Evolutionary conservation across 768 basidiomycete genomes (phyloP).

Genomic region (Tricholoma matsutake): DNA sequence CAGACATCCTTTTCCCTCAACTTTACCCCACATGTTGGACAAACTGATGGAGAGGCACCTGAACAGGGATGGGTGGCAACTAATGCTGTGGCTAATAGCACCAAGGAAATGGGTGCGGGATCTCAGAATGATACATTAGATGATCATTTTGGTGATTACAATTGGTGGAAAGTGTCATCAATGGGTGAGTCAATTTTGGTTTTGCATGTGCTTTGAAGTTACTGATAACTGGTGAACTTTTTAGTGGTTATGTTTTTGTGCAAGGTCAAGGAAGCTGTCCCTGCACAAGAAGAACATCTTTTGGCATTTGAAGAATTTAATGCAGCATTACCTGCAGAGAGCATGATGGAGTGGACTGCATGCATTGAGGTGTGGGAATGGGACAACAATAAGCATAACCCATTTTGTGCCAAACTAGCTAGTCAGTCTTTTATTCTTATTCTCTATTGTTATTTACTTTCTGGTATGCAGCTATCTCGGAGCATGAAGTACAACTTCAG

Average conservation of each 20-base stretch:
- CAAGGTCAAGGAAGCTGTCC: conserved; percentile 12
- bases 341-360: neutral
- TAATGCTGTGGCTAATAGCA: conserved; percentile 18
- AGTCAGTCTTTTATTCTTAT: neutral
- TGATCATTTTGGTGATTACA: conserved; percentile 20
- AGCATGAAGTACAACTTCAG: conserved; percentile 6
- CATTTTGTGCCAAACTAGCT: neutral
- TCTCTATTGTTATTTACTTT: neutral
- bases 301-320: conserved; percentile 11
- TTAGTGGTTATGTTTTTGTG: conserved; percentile 7
- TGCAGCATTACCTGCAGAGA: neutral
- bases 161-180: conserved; percentile 23
- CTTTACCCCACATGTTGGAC: conserved; percentile 18
- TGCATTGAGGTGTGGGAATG: conserved; percentile 7
- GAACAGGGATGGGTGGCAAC: conserved; percentile 24
- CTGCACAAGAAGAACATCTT: conserved; percentile 1
- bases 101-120: conserved; percentile 25
- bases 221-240: neutral
- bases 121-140: conserved; percentile 22
- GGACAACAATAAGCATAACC: conserved; percentile 5
- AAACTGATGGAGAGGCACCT: conserved; percentile 15
- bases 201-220: neutral
- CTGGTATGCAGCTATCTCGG: conserved; percentile 3
- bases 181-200: conserved; percentile 14
- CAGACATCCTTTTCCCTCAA: conserved; percentile 19